Evolutionary conservation across 768 basidiomycete species (phyloP).

Genomic region (Coprinopsis marcescibilis): DNA sequence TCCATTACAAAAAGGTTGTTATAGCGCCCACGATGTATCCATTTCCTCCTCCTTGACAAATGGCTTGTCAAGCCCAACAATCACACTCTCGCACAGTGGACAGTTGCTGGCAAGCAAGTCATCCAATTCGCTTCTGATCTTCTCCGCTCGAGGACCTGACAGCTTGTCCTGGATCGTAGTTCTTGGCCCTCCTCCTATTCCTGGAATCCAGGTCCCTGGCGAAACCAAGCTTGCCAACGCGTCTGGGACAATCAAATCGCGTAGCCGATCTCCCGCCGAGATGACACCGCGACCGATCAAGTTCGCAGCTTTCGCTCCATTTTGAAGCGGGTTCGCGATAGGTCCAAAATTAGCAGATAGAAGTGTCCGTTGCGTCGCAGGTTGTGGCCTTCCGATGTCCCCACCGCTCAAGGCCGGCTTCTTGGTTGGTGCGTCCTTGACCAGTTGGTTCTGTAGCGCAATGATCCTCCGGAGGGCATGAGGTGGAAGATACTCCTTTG

Average conservation of each 20-base stretch:
- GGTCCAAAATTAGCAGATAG: conserved; percentile 69
- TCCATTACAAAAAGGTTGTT: conserved; percentile 8
- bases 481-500: conserved; percentile 86
- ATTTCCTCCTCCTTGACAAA: conserved; percentile 78
- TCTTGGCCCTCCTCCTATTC: conserved; percentile 50
- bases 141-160: conserved; percentile 60
- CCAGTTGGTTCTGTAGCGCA: conserved; percentile 76
- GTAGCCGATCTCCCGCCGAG: conserved; percentile 82
- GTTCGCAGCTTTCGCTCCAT: conserved; percentile 59
- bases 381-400: conserved; percentile 33
- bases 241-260: conserved; percentile 92
- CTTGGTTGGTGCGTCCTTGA: conserved; percentile 41
- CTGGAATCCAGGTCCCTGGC: conserved; percentile 70
- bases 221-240: conserved; percentile 82
- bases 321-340: conserved; percentile 49
- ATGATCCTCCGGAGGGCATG: conserved; percentile 80
- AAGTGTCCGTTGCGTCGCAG: conserved; percentile 53
- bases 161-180: conserved; percentile 45
- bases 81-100: conserved; percentile 88
- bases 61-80: conserved; percentile 79
- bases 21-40: conserved; percentile 75
- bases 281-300: conserved; percentile 74
- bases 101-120: conserved; percentile 85
- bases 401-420: conserved; percentile 24
- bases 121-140: conserved; percentile 79